Evolutionary conservation across 192 early-diverging fungal species (phyloP).

Genomic region (Gorgonomyces haynaldii): DNA sequence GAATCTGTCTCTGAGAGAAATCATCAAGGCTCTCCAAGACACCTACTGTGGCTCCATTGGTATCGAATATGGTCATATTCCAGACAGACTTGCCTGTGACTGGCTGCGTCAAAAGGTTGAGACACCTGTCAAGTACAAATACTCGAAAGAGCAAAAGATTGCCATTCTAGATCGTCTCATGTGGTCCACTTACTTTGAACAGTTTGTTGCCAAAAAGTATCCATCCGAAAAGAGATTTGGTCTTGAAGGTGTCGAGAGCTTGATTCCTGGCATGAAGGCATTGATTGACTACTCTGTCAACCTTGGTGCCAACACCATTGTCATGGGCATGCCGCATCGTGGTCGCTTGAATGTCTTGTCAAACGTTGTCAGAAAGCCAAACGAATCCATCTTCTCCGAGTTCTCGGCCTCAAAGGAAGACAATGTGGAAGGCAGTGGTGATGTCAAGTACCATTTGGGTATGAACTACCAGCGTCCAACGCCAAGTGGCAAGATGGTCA

Average conservation of each 20-base stretch:
- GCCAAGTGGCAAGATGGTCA: conserved; percentile 91
- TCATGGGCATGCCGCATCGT: conserved; percentile 99
- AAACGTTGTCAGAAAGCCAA: conserved; percentile 98
- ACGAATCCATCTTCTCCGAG: conserved; percentile 97
- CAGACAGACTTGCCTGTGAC: conserved; percentile 89
- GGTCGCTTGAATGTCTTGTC: conserved; percentile 96
- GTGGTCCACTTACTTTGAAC: conserved; percentile 95
- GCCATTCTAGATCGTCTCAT: conserved; percentile 92
- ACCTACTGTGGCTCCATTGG: conserved; percentile 94
- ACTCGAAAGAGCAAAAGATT: conserved; percentile 78
- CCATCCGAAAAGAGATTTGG: conserved; percentile 97
- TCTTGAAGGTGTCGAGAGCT: conserved; percentile 90
- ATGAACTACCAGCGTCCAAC: conserved; percentile 92
- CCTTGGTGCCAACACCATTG: conserved; percentile 85
- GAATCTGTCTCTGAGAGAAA: conserved; percentile 79
- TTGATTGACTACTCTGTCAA: conserved; percentile 95
- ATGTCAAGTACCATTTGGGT: conserved; percentile 54
- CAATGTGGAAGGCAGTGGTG: conserved; percentile 89
- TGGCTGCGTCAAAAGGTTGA: conserved; percentile 92
- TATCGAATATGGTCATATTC: conserved; percentile 97
- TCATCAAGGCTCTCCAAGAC: conserved; percentile 64
- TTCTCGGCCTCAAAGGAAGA: conserved; percentile 81
- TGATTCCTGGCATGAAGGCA: conserved; percentile 98
- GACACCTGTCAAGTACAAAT: conserved; percentile 78
- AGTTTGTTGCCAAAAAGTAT: conserved; percentile 92